These are phyloP conservation scores for Blastobotrys attinorum DNA, from an alignment of 805 yeast genomes.

Conservation along the genomic window DNA sequence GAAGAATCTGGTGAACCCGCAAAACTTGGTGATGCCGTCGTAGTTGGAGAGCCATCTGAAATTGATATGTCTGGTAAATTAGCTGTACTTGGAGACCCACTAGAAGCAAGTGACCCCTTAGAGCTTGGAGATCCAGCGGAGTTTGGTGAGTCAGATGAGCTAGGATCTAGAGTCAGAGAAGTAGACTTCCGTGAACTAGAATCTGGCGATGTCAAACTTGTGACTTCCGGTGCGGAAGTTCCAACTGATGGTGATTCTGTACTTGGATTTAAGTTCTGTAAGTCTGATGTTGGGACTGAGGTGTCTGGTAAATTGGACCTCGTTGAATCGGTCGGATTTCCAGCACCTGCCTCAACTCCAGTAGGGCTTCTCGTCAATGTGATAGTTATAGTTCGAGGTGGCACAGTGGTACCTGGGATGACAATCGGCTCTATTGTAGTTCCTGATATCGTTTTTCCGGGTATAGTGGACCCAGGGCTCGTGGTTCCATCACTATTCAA, in stretches of 20 bases:
- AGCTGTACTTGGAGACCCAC: too few relatives aligned
- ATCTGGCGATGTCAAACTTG: background rate
- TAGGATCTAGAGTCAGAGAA: too few relatives aligned
- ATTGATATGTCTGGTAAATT: too few relatives aligned
- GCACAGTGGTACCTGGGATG: conserved; percentile 16
- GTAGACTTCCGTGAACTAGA: too few relatives aligned
- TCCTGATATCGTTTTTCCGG: conserved; percentile 6
- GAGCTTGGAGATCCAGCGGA: too few relatives aligned
- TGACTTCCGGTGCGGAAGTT: background rate
- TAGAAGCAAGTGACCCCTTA: too few relatives aligned
- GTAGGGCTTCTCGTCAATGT: conserved; percentile 4
- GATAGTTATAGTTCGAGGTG: conserved; percentile 12
- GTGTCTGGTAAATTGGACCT: background rate
- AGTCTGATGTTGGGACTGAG: conserved; percentile 1
- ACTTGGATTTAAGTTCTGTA: background rate
- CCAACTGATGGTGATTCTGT: background rate
- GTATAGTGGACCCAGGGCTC: conserved; percentile 13
- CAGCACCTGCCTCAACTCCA: background rate
- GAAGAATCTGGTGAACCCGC: too few relatives aligned
- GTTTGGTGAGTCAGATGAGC: too few relatives aligned
- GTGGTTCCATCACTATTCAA: conserved; percentile 18
- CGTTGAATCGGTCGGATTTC: background rate
- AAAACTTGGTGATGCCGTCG: too few relatives aligned
- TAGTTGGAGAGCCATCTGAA: too few relatives aligned
- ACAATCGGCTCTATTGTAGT: conserved; percentile 3